A percentile compares a stretch with the other conserved stretches of the same genome.
These are phyloP conservation scores for Tuctoria greenei DNA, from an alignment of 176 grass and related monocot genomes.

Conservation along the genomic window DNA sequence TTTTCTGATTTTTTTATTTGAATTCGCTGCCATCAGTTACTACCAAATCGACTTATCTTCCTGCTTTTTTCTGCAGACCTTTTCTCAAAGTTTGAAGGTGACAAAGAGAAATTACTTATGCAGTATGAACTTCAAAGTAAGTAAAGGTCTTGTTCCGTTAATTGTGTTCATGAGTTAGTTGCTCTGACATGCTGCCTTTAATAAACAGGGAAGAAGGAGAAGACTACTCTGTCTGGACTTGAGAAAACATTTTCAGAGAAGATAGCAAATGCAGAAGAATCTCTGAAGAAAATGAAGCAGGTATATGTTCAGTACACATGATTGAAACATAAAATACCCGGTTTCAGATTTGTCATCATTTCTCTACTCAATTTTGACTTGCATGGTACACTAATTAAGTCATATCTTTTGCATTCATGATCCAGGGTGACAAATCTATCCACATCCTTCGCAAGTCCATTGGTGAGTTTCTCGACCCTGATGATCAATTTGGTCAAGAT, in stretches of 20 bases:
- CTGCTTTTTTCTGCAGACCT: constrained; percentile 50
- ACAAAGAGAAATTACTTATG: constrained; percentile 73
- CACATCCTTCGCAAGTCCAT: constrained; percentile 80
- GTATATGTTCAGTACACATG: constrained; percentile 32
- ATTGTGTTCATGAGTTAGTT: background rate
- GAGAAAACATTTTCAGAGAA: constrained; percentile 73
- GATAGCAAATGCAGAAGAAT: constrained; percentile 74
- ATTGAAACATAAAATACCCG: background rate
- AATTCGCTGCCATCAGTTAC: background rate
- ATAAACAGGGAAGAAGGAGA: constrained; percentile 85
- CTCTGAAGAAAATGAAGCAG: constrained; percentile 85
- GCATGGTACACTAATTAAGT: background rate
- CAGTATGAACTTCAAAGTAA: constrained; percentile 86
- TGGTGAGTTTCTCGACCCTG: constrained; percentile 70
- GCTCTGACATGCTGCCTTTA: background rate
- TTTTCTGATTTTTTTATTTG: background rate
- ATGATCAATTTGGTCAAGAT: constrained; percentile 76
- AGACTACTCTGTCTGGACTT: constrained; percentile 65
- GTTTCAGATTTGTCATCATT: background rate
- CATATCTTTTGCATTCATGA: constrained; percentile 16
- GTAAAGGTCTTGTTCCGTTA: constrained; percentile 9
- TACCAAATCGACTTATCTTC: background rate
- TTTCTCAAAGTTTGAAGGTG: constrained; percentile 89
- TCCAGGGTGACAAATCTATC: constrained; percentile 87
- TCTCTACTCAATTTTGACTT: background rate